phyloP scores from a whole-genome alignment of 768 basidiomycete species.

The Panus rudis region DNA sequence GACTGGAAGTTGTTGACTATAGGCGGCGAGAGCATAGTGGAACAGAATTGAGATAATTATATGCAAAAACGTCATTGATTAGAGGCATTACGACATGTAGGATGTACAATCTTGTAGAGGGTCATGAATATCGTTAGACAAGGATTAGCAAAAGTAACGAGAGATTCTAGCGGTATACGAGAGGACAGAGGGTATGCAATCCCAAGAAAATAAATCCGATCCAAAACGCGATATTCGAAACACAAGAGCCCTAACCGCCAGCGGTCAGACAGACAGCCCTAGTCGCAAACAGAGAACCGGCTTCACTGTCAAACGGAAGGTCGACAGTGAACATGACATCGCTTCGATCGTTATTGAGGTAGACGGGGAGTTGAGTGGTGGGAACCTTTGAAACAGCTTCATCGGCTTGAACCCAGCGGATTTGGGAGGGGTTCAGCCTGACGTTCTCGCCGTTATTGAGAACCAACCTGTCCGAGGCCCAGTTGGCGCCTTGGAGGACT shows the following conservation, averaged over 20 bases:
- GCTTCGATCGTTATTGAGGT: constrained; percentile 83
- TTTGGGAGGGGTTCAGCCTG: constrained; percentile 71
- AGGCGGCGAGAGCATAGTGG: constrained; percentile 32
- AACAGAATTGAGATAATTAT: neutral
- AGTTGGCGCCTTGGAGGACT: constrained; percentile 79
- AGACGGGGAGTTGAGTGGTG: constrained; percentile 81
- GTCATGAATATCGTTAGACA: neutral
- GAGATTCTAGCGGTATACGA: constrained; percentile 5
- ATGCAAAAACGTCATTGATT: neutral
- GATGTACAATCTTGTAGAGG: neutral
- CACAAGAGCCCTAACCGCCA: constrained; percentile 58
- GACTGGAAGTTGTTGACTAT: constrained; percentile 87
- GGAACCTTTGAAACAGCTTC: constrained; percentile 32
- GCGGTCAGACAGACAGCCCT: constrained; percentile 89
- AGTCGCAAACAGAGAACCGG: constrained; percentile 70
- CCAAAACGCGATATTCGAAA: constrained; percentile 1
- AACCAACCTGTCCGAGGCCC: constrained; percentile 59
- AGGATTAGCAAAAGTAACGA: constrained; percentile 6
- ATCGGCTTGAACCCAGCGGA: constrained; percentile 74
- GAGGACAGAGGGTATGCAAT: constrained; percentile 1
- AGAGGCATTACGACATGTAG: neutral
- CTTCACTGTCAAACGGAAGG: constrained; percentile 65
- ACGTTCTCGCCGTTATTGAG: constrained; percentile 84
- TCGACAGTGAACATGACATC: constrained; percentile 89
- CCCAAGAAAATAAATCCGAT: neutral